phyloP scores from a whole-genome alignment of 768 basidiomycete genomes.

The Suillus bovinus region DNA sequence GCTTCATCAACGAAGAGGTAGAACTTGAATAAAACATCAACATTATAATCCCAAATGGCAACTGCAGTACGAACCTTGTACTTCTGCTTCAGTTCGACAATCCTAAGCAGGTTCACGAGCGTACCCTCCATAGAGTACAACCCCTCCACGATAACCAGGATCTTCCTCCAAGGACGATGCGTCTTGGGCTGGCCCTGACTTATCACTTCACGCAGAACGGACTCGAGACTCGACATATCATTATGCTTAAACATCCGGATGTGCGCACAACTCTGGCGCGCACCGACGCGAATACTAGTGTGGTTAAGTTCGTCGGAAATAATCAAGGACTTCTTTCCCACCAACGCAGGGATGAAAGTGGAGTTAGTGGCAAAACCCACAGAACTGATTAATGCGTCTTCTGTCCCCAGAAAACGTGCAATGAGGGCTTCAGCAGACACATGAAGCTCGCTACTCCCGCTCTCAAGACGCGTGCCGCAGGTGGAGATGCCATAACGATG shows the following conservation, averaged over 20 bases:
- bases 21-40: conserved; percentile 56
- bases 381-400: conserved; percentile 86
- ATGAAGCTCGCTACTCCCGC: conserved; percentile 85
- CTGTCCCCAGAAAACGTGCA: conserved; percentile 85
- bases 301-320: conserved; percentile 98
- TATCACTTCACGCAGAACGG: conserved; percentile 83
- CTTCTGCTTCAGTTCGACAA: conserved; percentile 86
- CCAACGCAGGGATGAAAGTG: conserved; percentile 89
- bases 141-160: conserved; percentile 91
- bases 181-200: conserved; percentile 98
- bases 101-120: conserved; percentile 75
- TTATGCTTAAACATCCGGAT: conserved; percentile 98
- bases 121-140: conserved; percentile 99
- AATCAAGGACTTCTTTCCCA: conserved; percentile 87
- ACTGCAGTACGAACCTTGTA: conserved; percentile 75
- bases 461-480: conserved; percentile 78
- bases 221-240: conserved; percentile 82
- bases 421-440: conserved; percentile 80
- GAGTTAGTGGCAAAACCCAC: conserved; percentile 99
- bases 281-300: conserved; percentile 92
- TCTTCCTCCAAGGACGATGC: conserved; percentile 98
- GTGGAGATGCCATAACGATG: conserved; percentile 78
- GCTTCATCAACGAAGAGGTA: conserved; percentile 96
- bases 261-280: conserved; percentile 83
- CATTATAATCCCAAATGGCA: neutral